Evolutionary conservation across 768 basidiomycete genomes (phyloP), one percentile per base, ranked within the genome.

Genomic region (Imleria badia): DNA sequence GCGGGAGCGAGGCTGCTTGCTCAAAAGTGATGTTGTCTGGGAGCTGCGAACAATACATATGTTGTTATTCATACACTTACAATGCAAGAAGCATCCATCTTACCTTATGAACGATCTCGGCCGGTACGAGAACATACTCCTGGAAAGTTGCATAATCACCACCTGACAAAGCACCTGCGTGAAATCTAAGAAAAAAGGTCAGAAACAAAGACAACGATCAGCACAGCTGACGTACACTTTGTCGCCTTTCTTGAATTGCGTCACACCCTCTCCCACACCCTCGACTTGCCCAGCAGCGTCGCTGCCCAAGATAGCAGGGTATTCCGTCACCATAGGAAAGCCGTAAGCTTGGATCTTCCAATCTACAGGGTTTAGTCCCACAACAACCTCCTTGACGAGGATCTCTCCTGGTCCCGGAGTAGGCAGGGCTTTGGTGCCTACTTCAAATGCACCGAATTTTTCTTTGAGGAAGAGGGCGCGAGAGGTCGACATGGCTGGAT

Each of bases 321-420:
- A 81, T 4, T 64, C 17, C 3, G 47, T 13, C 9, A 23, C 39
- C 15, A 52, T 2, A 19, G n/a, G n/a, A n/a, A 45, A 0, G 6
- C 58, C 54, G 2, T 36, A 19, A 5, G 41, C 22, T 48, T 59
- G 67, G 9, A 67, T 58, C 47, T 63, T 70, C 67, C 67, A 67
- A 50, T 83, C 80, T 10, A 73, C 58, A 6, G 81, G 81, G 55
- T 81, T 80, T 20, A 81, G 55, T 10, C 68, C 73, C 0, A 76
- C 69, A 2, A 80, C 63, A 33, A 69, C 52, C 33, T 78, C 63
- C 58, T 75, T 76, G 59, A 81, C 66, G 42, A 81, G 69, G 33
- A 81, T 48, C 48, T 81, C 77, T 23, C 74, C 74, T 1, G 73
- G 68, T 0, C 75, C 74, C 0, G 80, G 79, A 19, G 40, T n/a